Percentiles rank a stretch among this genome's conserved stretches.
phyloP scores from a whole-genome alignment of 768 basidiomycete genomes.

The Boletus vinaceobasis region DNA sequence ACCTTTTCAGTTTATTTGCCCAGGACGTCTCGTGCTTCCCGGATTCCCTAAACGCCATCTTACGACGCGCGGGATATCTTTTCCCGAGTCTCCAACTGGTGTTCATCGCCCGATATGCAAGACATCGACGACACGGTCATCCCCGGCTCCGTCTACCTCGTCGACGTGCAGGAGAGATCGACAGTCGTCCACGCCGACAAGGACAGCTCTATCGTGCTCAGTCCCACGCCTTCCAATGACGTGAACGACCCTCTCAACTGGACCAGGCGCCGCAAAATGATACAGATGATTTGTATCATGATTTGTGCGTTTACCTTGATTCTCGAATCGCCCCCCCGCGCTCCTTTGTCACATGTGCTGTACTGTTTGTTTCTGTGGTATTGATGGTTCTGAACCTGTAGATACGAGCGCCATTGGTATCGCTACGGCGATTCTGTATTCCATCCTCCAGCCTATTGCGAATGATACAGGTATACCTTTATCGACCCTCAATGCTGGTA shows the following conservation, averaged over 20 bases:
- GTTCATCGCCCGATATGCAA: not conserved
- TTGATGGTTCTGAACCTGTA: not conserved
- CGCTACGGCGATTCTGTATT: slow-evolving; percentile 16
- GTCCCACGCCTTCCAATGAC: slow-evolving; percentile 24
- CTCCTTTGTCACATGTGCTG: not conserved
- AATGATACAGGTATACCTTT: slow-evolving; percentile 19
- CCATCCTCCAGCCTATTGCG: slow-evolving; percentile 18
- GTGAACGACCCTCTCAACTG: slow-evolving; percentile 24
- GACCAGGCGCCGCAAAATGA: slow-evolving; percentile 12
- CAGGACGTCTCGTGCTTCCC: not conserved
- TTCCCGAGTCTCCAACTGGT: not conserved
- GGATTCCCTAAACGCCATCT: not conserved
- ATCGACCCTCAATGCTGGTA: slow-evolving; percentile 18
- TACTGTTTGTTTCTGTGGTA: not conserved
- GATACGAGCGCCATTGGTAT: slow-evolving; percentile 18
- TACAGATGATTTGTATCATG: slow-evolving; percentile 15
- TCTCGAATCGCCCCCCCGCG: not conserved
- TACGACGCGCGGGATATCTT: not conserved
- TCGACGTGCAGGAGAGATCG: slow-evolving; percentile 19
- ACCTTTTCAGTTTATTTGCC: not conserved
- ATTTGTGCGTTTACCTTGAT: slow-evolving; percentile 12
- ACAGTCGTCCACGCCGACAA: slow-evolving; percentile 11
- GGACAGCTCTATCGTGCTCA: slow-evolving; percentile 19
- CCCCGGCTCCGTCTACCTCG: slow-evolving; percentile 24
- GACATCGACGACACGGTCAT: slow-evolving; percentile 18